A percentile compares a stretch with the other conserved stretches of the same genome.
These are phyloP conservation scores for Bacidia rubella DNA, from an alignment of 495 filamentous ascomycete species.

Conservation along the genomic window DNA sequence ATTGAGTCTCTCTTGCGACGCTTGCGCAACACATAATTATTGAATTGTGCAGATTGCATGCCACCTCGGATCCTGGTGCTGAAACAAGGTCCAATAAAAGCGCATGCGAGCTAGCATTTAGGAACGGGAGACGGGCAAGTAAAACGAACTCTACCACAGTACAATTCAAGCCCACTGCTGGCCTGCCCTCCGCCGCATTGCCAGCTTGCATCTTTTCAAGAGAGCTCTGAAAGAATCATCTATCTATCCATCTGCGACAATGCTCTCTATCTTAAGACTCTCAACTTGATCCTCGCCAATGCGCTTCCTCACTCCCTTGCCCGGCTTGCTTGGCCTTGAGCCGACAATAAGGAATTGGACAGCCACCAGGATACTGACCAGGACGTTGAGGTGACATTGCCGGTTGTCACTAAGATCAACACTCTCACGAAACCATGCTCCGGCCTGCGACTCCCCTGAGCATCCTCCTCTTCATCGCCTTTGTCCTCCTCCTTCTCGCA, in stretches of 20 bases:
- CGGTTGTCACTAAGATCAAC: neutral
- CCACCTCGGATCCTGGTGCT: neutral
- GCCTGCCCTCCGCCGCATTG: neutral
- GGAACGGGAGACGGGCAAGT: neutral
- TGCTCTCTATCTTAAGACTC: too few relatives aligned
- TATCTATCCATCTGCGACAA: too few relatives aligned
- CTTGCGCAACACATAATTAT: neutral
- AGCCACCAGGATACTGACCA: neutral
- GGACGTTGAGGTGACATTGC: neutral
- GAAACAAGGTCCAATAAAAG: neutral
- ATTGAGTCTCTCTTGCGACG: too few relatives aligned
- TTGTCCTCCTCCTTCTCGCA: slow-evolving; percentile 73
- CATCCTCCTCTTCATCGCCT: slow-evolving; percentile 71
- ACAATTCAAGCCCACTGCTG: too few relatives aligned
- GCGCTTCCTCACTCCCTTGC: neutral
- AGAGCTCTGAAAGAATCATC: too few relatives aligned
- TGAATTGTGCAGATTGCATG: neutral
- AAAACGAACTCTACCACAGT: neutral
- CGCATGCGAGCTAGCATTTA: neutral
- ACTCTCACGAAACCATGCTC: slow-evolving; percentile 34
- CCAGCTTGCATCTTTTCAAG: neutral
- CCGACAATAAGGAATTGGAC: neutral
- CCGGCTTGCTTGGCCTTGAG: neutral
- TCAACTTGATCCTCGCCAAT: neutral
- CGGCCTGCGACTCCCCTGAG: slow-evolving; percentile 89